These are phyloP conservation scores for Thermoascus crustaceus DNA, from an alignment of 2,329 filamentous ascomycete genomes.

Conservation along the genomic window DNA sequence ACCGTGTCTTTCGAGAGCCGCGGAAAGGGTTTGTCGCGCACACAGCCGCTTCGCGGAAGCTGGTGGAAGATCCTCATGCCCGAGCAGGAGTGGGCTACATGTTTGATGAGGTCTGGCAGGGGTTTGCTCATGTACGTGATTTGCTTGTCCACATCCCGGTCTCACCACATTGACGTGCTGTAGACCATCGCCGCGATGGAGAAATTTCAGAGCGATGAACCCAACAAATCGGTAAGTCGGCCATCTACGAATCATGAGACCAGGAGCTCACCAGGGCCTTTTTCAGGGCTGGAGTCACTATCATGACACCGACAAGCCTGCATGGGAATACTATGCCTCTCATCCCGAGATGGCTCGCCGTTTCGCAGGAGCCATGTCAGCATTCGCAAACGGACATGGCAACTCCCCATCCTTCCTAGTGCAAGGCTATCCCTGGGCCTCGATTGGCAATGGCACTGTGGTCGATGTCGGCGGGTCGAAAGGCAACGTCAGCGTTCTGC, in stretches of 20 bases:
- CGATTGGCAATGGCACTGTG: background rate
- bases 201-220: background rate
- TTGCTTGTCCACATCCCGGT: background rate
- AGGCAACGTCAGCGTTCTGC: background rate
- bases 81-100: slow-evolving; percentile 4
- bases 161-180: background rate
- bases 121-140: background rate
- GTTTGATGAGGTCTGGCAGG: slow-evolving; percentile 6
- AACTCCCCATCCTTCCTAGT: background rate
- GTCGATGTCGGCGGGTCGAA: slow-evolving; percentile 3
- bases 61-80: slow-evolving; percentile 3
- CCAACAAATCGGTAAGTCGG: background rate
- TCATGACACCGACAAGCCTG: background rate
- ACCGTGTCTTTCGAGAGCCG: slow-evolving; percentile 9
- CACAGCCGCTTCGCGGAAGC: slow-evolving; percentile 8
- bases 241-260: background rate
- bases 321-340: background rate
- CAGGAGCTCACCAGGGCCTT: background rate
- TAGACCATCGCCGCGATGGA: background rate
- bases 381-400: background rate
- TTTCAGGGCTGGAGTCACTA: background rate
- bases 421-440: slow-evolving; percentile 1
- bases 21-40: slow-evolving; percentile 8
- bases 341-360: background rate
- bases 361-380: background rate